Base-by-base conservation (phyloP, 192 early-diverging fungal species). In the Gamsiella multidivaricata region DNA sequence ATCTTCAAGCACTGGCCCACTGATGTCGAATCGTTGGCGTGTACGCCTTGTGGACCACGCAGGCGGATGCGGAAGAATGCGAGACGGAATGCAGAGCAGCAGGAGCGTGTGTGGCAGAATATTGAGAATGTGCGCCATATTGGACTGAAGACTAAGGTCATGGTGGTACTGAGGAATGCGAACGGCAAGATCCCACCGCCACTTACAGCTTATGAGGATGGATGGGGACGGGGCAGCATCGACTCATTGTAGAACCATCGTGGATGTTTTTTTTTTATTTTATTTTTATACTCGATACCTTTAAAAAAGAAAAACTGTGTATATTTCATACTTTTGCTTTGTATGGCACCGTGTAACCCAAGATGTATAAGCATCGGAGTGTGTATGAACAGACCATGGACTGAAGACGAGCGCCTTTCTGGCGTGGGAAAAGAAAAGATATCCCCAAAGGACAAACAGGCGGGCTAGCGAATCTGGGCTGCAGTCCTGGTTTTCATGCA, bases 1-100 rank as follows among this genome's bases (percentile, higher is more conserved):
- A 72, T 95, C 20, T 92, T 97, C 86, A 88, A 88, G 36, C 70
- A 83, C 52, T 98, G 96, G 96, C 90, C 88, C 33, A 94, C 93
- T 76, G 93, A 93, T 6, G 18, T 49, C 0, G 14, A 64, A 2
- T 64, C 61, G 10, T 22, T 61, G 17, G 50, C 28, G 7, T 70
- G 69, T 46, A 59, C 57, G n/a, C 57, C 57, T 1, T 70, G 18
- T 45, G 57, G 59, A 25, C 42, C 69, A 12, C 36, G 69, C 10
- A 20, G 69, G 42, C 50, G 46, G 17, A 17, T 70, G 50, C 59
- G 61, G 23, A 70, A 70, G 69, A 70, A 61, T 41, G 25, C 50
- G 69, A 61, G 42, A 31, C 58, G 55, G 23, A 49, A 45, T 7
- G 51, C 26, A 8, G 28, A 53, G 18, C 69, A 60, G 8, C 69